These are phyloP conservation scores for Nematodospora anomalae DNA, from an alignment of 1,139 yeast genomes.

Conservation along the genomic window DNA sequence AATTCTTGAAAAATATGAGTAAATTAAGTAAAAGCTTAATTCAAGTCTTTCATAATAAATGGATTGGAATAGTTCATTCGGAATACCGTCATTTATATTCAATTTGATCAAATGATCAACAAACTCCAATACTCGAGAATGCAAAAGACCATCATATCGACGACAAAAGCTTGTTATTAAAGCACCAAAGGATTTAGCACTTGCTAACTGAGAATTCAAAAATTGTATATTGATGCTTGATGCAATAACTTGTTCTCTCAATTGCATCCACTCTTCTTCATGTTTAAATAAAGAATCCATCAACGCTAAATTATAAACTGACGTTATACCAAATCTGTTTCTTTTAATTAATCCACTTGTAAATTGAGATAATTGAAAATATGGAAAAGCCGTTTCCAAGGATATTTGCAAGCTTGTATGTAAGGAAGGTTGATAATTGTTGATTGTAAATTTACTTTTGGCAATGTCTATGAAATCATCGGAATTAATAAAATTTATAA, in stretches of 20 bases:
- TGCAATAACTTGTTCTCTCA: slow-evolving; percentile 52
- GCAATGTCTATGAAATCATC: slow-evolving; percentile 32
- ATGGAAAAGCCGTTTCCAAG: slow-evolving; percentile 53
- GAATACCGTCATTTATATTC: slow-evolving; percentile 54
- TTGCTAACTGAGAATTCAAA: slow-evolving; percentile 64
- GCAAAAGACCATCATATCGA: slow-evolving; percentile 33
- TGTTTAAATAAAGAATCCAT: slow-evolving; percentile 59
- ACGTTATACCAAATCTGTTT: slow-evolving; percentile 51
- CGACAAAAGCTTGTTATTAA: slow-evolving; percentile 64
- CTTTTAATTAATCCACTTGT: slow-evolving; percentile 48
- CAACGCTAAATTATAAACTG: slow-evolving; percentile 60
- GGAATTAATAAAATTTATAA: slow-evolving; percentile 46
- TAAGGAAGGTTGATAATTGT: slow-evolving; percentile 38
- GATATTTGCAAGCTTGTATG: slow-evolving; percentile 28
- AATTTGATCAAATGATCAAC: slow-evolving; percentile 51
- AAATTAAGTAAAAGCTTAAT: slow-evolving; percentile 63
- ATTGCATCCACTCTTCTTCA: slow-evolving; percentile 50
- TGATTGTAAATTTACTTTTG: slow-evolving; percentile 31
- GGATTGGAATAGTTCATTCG: slow-evolving; percentile 47
- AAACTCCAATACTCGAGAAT: slow-evolving; percentile 40
- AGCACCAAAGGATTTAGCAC: slow-evolving; percentile 79
- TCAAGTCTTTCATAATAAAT: slow-evolving; percentile 66
- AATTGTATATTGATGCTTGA: slow-evolving; percentile 67
- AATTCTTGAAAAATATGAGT: slow-evolving; percentile 38
- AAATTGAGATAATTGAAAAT: slow-evolving; percentile 52